Evolutionary conservation across 257 asterid species (phyloP), one percentile per base, ranked within the genome.

Genomic region (Penstemon newberryi): DNA sequence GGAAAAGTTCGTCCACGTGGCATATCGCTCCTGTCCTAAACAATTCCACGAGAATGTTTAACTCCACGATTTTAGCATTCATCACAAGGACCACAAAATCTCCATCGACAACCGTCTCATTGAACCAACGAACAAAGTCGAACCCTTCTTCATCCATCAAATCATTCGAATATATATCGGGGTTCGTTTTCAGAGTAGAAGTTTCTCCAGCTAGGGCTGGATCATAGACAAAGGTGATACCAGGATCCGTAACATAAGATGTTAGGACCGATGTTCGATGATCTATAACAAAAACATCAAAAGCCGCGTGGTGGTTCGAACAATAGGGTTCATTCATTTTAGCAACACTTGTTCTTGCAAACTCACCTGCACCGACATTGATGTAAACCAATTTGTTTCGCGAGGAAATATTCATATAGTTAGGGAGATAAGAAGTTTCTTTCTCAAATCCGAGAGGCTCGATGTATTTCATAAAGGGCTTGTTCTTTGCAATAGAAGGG

Each of bases 11-110:
- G 55, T 87, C 87, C 12, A 86, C 81, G 4, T 12, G 75, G 74
- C 96, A 88, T 64, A 86, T 82, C 3, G 69, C 88, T 56, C 98
- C 96, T 0, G 80, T 76, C 56, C 66, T 69, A 78, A 87, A 85
- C 52, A 91, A 42, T 11, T 87, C 95, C 0, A 69, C 74, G 0
- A 89, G 89, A 67, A 89, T 85, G 41, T 82, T 72, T 72, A 85
- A 44, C 74, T 86, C 94, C 51, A 53, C 86, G 57, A 60, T 10
- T 56, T 75, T 64, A 0, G 88, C 82, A 13, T 86, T 82, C 89
- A 89, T 84, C 92, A 86, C 63, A 4, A 92, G 90, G 53, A 92
- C 87, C 42, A 86, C 92, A 7, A 85, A 92, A 51, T 89, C 93
- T 4, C 83, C 88, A 7, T 77, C 90, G 1, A 72, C 55, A 4